A percentile compares a stretch with the other conserved stretches of the same genome.
Evolutionary conservation across 1,284 basidiomycete species (phyloP).

Genomic region (Athelia sp.): DNA sequence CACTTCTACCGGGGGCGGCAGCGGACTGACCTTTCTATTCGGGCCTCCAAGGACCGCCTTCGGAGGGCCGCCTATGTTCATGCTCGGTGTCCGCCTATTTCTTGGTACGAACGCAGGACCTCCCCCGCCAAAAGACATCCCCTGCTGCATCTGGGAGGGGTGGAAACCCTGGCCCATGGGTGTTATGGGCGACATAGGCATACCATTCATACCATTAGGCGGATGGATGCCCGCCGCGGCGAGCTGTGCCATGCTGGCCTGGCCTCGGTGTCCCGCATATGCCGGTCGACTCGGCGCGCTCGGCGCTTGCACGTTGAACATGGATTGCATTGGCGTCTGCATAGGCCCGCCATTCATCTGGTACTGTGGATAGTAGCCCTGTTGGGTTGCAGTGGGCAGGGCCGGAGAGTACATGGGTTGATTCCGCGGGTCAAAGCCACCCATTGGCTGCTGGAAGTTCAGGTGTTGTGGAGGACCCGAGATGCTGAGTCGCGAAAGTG

Average conservation of each 20-base stretch:
- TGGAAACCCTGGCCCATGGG: conserved; percentile 58
- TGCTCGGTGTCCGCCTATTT: conserved; percentile 58
- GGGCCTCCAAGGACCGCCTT: conserved; percentile 78
- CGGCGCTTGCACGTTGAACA: conserved; percentile 48
- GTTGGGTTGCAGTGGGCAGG: conserved; percentile 55
- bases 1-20: conserved; percentile 36
- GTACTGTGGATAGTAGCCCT: conserved; percentile 52
- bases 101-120: conserved; percentile 38
- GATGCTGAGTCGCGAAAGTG: conserved; percentile 43
- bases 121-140: conserved; percentile 29
- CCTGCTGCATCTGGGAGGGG: conserved; percentile 43
- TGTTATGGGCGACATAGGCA: conserved; percentile 38
- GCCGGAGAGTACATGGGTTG: conserved; percentile 60
- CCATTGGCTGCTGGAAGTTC: conserved; percentile 45
- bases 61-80: conserved; percentile 70
- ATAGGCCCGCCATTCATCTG: conserved; percentile 38
- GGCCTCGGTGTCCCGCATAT: conserved; percentile 41
- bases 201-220: conserved; percentile 32
- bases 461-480: conserved; percentile 30
- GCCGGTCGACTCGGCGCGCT: conserved; percentile 47
- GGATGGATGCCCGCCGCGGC: conserved; percentile 55
- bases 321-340: conserved; percentile 68
- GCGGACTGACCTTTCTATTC: conserved; percentile 60
- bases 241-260: conserved; percentile 55
- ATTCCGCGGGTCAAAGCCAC: conserved; percentile 23